Evolutionary conservation across 805 yeast species (phyloP), one percentile per base, ranked within the genome.

Genomic region (Saturnispora gosingensis): DNA sequence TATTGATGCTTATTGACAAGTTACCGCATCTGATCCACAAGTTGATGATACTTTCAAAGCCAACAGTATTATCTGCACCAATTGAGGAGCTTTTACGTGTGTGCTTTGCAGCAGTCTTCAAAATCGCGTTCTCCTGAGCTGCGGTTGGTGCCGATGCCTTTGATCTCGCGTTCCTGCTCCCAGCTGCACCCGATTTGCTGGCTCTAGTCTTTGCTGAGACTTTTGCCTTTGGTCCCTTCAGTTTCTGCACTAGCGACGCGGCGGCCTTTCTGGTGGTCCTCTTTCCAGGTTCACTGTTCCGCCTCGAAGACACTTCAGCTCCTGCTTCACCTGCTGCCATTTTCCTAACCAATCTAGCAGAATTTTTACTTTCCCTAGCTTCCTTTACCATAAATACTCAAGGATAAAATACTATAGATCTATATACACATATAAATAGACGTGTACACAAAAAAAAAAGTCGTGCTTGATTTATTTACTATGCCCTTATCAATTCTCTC

Each of bases 11-110:
- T 24, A 65, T 58, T 10, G 81, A 79, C 56, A 78, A 72, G 20
- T 65, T 61, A 4, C 79, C 81, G 50, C 75, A 69, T 4, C 73
- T 64, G 2, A 70, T 55, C 81, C 81, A 76, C 1, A 77, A 70
- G n/a, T 49, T 5, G n/a, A 43, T 20, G 11, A 55, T 36, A 10
- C 32, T 27, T 10, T 22, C 9, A 13, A 24, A 15, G 15, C 25
- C 28, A 25, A 25, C 7, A 25, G 28, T 25, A 10, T 25, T 25
- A 25, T 25, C 22, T 24, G 11, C 18, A 3, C 13, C 25, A 9
- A 22, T 18, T 8, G 44, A 40, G 22, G 11, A 11, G 22, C 42
- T 38, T n/a, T 47, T 38, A 35, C 42, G 28, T 46, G 24, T 36
- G 22, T 45, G 38, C 11, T 38, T 38, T 38, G 42, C 6, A 38